Conservation (phyloP, 768 basidiomycete genomes). For the Lenzites betulinus region DNA sequence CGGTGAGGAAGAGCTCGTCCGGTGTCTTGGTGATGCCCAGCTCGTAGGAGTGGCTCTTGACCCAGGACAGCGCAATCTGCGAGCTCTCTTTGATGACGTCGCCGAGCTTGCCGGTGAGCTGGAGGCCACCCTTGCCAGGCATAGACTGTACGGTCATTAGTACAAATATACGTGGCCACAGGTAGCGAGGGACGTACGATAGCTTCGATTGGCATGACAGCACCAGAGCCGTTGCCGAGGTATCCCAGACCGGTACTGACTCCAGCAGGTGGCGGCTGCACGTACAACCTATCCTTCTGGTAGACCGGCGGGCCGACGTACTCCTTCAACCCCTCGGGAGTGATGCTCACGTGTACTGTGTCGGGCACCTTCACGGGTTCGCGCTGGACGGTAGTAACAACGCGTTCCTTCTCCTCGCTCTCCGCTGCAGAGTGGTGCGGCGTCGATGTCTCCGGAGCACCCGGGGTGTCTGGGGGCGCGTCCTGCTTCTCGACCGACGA, state of each 20-base stretch:
- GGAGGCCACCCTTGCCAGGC: constrained; percentile 93
- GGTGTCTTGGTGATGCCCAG: constrained; percentile 79
- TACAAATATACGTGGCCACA: neutral
- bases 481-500: constrained; percentile 55
- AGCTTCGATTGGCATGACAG: constrained; percentile 96
- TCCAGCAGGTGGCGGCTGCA: constrained; percentile 78
- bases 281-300: constrained; percentile 92
- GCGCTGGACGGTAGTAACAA: constrained; percentile 77
- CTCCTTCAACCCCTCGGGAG: constrained; percentile 87
- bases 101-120: constrained; percentile 95
- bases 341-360: constrained; percentile 77
- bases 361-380: constrained; percentile 82
- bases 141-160: constrained; percentile 55
- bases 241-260: constrained; percentile 96
- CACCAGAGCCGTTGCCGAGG: constrained; percentile 93
- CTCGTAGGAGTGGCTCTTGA: constrained; percentile 86
- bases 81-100: constrained; percentile 98
- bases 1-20: constrained; percentile 78
- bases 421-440: constrained; percentile 25
- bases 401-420: constrained; percentile 40
- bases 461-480: constrained; percentile 44
- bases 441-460: constrained; percentile 28
- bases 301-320: constrained; percentile 97
- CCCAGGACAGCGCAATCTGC: constrained; percentile 92
- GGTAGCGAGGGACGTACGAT: constrained; percentile 55